Evolutionary conservation across 1,139 yeast species (phyloP).

Genomic region (Saccharomyces hybrid): DNA sequence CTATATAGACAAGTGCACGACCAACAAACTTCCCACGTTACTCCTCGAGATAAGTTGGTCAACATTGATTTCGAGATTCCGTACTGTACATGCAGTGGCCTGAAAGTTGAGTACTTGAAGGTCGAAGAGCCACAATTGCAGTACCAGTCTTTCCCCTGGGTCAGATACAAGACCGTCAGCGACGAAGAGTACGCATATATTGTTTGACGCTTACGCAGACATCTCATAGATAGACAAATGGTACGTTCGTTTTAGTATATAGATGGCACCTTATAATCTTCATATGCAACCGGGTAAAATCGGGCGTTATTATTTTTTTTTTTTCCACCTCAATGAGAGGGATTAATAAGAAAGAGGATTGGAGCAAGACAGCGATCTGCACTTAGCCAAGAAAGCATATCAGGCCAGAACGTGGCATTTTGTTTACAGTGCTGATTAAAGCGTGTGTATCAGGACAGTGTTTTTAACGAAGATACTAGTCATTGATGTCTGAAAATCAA

Average conservation of each 20-base stretch:
- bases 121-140: slow-evolving; percentile 60
- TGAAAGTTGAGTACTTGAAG: slow-evolving; percentile 64
- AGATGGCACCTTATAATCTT: slow-evolving; percentile 9
- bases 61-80: slow-evolving; percentile 59
- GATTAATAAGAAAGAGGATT: not conserved
- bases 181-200: slow-evolving; percentile 36
- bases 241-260: not conserved
- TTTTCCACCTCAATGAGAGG: not conserved
- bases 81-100: slow-evolving; percentile 60
- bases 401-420: not conserved
- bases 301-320: not conserved
- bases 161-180: slow-evolving; percentile 55
- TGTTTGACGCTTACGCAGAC: slow-evolving; percentile 8
- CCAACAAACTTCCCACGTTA: slow-evolving; percentile 36
- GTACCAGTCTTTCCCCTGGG: slow-evolving; percentile 80
- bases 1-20: slow-evolving; percentile 31
- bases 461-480: not conserved
- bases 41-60: slow-evolving; percentile 35
- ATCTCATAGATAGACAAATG: not conserved
- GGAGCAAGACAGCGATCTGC: not conserved
- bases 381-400: not conserved
- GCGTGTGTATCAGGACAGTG: not conserved
- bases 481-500: not conserved
- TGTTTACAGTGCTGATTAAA: not conserved
- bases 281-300: slow-evolving; percentile 8